These are phyloP conservation scores for Acanthamoeba castellanii DNA, from an alignment of 208 protist species.

Conservation along the genomic window DNA sequence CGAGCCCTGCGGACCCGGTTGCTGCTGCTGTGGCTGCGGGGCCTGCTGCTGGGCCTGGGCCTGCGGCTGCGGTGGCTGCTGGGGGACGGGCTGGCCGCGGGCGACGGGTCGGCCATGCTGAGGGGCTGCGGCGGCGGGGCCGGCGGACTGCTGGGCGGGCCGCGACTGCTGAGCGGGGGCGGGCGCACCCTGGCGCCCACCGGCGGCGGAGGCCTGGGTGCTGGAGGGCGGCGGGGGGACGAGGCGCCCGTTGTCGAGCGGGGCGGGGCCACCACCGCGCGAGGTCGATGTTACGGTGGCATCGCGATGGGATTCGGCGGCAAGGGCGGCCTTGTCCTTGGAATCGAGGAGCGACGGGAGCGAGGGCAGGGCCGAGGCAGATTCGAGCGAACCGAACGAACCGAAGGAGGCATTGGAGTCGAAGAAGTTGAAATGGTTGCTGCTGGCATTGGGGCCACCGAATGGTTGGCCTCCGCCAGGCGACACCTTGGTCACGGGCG, in stretches of 20 bases:
- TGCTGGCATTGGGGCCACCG: background rate
- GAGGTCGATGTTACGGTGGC: constrained; percentile 6
- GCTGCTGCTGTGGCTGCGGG: background rate
- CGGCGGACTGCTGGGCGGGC: background rate
- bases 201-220: background rate
- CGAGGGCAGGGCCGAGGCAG: background rate
- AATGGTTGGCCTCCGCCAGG: background rate
- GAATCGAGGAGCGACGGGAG: background rate
- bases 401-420: constrained; percentile 19
- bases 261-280: background rate
- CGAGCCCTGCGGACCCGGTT: background rate
- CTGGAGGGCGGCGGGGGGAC: background rate
- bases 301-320: constrained; percentile 19
- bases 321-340: constrained; percentile 33
- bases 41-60: background rate
- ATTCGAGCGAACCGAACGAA: background rate
- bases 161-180: background rate
- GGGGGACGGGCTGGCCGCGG: background rate
- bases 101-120: background rate
- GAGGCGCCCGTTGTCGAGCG: constrained; percentile 5
- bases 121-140: background rate
- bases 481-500: constrained; percentile 11
- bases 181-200: background rate
- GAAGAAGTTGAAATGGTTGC: constrained; percentile 23
- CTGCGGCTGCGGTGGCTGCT: background rate